These are phyloP conservation scores for Truncatella angustata DNA, from an alignment of 2,329 filamentous ascomycete species.

Conservation along the genomic window DNA sequence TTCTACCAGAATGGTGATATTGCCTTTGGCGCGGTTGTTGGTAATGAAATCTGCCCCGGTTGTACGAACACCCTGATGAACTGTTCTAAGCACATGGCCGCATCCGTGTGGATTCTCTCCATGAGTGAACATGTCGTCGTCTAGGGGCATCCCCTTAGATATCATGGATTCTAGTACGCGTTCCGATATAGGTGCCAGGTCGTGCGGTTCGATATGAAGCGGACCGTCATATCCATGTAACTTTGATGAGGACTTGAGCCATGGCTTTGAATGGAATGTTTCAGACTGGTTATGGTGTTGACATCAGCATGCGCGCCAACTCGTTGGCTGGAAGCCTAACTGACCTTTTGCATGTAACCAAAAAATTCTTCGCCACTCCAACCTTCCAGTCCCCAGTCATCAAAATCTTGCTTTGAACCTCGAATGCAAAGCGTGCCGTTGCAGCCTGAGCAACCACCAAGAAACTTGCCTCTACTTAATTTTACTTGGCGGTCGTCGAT, in stretches of 20 bases:
- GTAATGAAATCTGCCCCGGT: constrained; percentile 53
- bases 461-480: constrained; percentile 9
- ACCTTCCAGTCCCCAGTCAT: constrained; percentile 4
- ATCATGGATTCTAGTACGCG: constrained; percentile 53
- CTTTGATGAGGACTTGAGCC: constrained; percentile 48
- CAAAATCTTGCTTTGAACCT: constrained; percentile 6
- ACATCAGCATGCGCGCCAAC: background rate
- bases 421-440: constrained; percentile 8
- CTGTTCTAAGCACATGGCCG: constrained; percentile 52
- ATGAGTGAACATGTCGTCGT: constrained; percentile 56
- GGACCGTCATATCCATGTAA: constrained; percentile 51
- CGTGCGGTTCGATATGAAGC: constrained; percentile 55
- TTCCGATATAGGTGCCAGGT: constrained; percentile 57
- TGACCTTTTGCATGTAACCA: constrained; percentile 52
- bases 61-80: constrained; percentile 48
- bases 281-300: constrained; percentile 38
- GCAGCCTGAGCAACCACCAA: constrained; percentile 7
- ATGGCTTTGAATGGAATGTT: constrained; percentile 55
- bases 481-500: constrained; percentile 3
- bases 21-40: constrained; percentile 34
- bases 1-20: constrained; percentile 47
- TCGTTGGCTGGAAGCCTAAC: background rate
- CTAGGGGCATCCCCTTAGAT: constrained; percentile 51
- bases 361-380: constrained; percentile 55
- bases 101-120: constrained; percentile 52